Base-by-base conservation (phyloP, 176 grass and related monocot genomes). In the Musa schizocarpa region DNA sequence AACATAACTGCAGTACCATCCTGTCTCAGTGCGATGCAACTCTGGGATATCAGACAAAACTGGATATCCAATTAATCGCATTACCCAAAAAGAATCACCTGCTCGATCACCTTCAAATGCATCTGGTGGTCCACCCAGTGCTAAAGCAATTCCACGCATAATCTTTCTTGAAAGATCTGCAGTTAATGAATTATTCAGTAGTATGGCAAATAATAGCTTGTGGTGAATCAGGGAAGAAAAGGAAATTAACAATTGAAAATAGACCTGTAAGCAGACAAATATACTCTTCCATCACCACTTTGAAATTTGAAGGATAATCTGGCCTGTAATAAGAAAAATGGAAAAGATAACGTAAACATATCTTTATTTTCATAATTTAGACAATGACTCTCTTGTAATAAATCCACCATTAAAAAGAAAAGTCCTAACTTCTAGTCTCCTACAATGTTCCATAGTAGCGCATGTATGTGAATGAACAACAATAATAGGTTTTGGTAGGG, bases 141-240 rank as follows among this genome's bases (percentile, higher is more conserved):
- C 90, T 87, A 98, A 85, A 50, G 94, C 88, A 88, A 98, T 93
- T 78, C 94, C 90, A 61, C 82, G 62, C 90, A 93, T 91, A 58
- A 98, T 98, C 84, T 91, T 98, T 74, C 94, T 89, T 83, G 94
- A 91, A 82, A 98, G 82, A 76, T 93, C 88, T 93, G 79, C 13
- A 81, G 34, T 9, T 50, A 75, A 79, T 23, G 50, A 54, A 51
- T 21, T 50, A 11, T 70, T 26, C 20, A 71, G 76, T 79, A 71
- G 49, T 79, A 11, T 3, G 12, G 17, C 49, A 79, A 80, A 62
- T 76, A 78, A 78, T 9, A 77, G 49, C n/a, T n/a, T 8, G 48
- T 59, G 48, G 61, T 56, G 1, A 34, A n/a, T 2, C 1, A 0
- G 75, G 64, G 27, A 62, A 52, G 21, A 64, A 16, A 63, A 25